A percentile compares a stretch with the other conserved stretches of the same genome.
phyloP scores from a whole-genome alignment of 331 rosid genomes.

The Quercus phellos region DNA sequence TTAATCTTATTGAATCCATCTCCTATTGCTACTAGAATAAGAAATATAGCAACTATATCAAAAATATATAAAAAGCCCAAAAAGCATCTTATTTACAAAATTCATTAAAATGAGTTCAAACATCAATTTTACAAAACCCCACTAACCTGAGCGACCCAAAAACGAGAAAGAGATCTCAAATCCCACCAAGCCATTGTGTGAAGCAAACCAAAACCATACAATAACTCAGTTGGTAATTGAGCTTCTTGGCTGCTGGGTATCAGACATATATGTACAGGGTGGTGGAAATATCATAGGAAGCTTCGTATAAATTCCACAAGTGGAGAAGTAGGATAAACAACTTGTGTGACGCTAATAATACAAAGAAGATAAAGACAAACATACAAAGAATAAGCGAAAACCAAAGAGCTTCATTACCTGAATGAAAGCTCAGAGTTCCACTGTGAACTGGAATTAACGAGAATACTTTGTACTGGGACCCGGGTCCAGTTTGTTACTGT shows the following conservation, averaged over 20 bases:
- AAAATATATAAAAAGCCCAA: not conserved
- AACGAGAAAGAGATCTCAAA: slow-evolving; percentile 43
- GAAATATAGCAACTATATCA: not conserved
- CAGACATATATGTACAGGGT: not conserved
- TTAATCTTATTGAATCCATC: not conserved
- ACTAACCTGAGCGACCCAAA: slow-evolving; percentile 49
- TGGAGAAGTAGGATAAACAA: not conserved
- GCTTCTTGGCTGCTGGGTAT: not conserved
- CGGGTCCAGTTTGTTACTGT: not conserved
- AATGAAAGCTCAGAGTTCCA: not conserved
- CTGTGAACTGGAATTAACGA: not conserved
- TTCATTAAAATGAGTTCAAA: not conserved
- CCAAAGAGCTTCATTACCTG: not conserved
- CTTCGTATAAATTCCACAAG: not conserved
- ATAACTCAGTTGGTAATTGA: not conserved
- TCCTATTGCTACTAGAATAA: not conserved
- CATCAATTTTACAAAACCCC: not conserved
- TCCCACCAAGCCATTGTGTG: slow-evolving; percentile 56
- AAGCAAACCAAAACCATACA: slow-evolving; percentile 19
- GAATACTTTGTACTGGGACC: not conserved
- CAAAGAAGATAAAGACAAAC: not conserved
- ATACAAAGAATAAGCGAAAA: not conserved
- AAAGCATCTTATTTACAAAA: not conserved
- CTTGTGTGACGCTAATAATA: not conserved
- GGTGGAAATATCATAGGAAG: not conserved